Evolutionary conservation across 1,284 basidiomycete genomes (phyloP).

Genomic region (Taiwanofungus camphoratus): DNA sequence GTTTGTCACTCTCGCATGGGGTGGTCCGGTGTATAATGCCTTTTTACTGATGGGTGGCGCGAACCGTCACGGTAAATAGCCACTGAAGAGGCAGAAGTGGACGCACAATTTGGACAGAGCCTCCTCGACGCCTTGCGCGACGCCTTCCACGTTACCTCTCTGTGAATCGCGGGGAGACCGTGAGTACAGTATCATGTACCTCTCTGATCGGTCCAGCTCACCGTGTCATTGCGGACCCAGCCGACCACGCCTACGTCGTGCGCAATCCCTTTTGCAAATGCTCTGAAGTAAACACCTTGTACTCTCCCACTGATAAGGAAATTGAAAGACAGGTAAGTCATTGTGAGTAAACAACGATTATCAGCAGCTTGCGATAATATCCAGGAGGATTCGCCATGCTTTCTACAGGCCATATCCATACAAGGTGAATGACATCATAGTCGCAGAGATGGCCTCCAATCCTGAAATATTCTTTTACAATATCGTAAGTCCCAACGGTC

Average conservation of each 20-base stretch:
- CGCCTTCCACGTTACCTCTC: conserved; percentile 25
- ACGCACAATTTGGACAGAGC: conserved; percentile 23
- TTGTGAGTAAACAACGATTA: too few relatives aligned
- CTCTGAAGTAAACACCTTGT: conserved; percentile 26
- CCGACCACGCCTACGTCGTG: conserved; percentile 24
- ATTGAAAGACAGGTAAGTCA: conserved; percentile 22
- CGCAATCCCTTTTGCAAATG: conserved; percentile 20
- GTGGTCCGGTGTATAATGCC: conserved; percentile 19
- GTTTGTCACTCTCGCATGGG: conserved; percentile 17
- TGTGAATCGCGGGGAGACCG: conserved; percentile 5
- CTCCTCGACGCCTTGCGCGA: conserved; percentile 21
- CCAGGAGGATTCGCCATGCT: too few relatives aligned
- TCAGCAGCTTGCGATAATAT: too few relatives aligned
- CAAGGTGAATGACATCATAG: too few relatives aligned
- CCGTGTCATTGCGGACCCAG: conserved; percentile 26
- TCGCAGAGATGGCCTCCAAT: too few relatives aligned
- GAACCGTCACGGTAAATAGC: not conserved
- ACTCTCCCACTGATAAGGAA: conserved; percentile 25
- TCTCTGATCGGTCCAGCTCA: conserved; percentile 7
- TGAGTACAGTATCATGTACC: not conserved
- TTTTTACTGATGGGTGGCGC: conserved; percentile 16
- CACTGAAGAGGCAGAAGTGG: not conserved
- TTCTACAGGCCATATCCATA: too few relatives aligned
- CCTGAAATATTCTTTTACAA: too few relatives aligned
- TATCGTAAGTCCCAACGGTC: too few relatives aligned